These are phyloP conservation scores for Malus orientalis DNA, from an alignment of 306 rosid species.

Conservation along the genomic window DNA sequence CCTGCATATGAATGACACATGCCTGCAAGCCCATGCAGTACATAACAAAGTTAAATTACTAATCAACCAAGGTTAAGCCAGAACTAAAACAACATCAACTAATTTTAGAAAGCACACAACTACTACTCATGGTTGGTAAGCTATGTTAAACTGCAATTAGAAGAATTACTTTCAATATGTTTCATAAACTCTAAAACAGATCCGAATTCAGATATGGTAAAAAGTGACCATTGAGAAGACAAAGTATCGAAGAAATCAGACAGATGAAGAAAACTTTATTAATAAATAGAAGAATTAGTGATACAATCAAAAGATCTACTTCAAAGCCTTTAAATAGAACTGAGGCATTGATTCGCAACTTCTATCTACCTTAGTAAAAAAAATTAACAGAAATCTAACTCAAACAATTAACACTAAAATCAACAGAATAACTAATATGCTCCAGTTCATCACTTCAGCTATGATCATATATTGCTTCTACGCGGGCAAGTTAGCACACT, in stretches of 20 bases:
- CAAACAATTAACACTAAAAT: background rate
- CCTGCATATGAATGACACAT: too few relatives aligned
- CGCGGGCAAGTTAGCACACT: too few relatives aligned
- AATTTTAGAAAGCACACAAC: background rate
- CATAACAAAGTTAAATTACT: too few relatives aligned
- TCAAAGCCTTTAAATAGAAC: too few relatives aligned
- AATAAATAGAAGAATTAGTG: background rate
- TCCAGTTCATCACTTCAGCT: background rate
- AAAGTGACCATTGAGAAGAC: background rate
- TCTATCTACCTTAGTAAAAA: background rate
- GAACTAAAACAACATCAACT: background rate
- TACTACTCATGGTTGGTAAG: background rate
- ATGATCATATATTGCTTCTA: background rate
- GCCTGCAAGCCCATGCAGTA: too few relatives aligned
- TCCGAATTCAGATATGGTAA: background rate
- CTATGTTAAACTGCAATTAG: background rate
- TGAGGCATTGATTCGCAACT: background rate
- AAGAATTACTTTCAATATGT: background rate
- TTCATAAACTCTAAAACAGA: background rate
- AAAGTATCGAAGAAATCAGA: background rate
- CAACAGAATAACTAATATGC: background rate
- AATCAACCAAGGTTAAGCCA: too few relatives aligned
- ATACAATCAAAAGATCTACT: background rate
- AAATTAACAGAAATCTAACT: background rate
- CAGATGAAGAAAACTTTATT: background rate